Base-by-base conservation (phyloP, 495 filamentous ascomycete genomes). In the Trichoderma orchidacearum region DNA sequence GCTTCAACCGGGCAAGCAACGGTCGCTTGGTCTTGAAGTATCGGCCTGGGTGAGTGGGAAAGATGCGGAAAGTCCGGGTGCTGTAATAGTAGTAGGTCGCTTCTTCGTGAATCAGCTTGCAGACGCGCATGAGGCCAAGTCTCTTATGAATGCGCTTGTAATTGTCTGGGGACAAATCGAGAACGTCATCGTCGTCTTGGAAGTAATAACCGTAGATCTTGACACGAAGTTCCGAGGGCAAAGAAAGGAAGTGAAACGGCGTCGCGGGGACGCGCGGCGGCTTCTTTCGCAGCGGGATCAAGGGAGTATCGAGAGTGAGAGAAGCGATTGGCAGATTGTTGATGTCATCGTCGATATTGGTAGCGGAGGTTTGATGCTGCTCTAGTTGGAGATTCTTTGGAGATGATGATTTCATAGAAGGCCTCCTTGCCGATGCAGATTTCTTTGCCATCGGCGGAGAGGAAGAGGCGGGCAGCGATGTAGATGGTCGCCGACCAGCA, bases 221-320 rank as follows among this genome's bases (percentile, higher is more conserved):
- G 38, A 82, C 60, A 8, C 89, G 86, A 30, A 95, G 72, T 63
- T 95, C 90, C 9, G 81, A 77, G 0, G 90, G 90, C 0, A 95
- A 74, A 51, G 84, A 78, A 64, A 94, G 79, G 68, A 94, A 90
- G 28, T 74, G 80, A 63, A 94, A 94, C 0, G 80, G 75, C 58
- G 18, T 36, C 32, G 55, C 54, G 7, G 60, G 50, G 13, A 23
- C 51, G 15, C 12, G 59, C 51, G 54, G 63, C 59, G 67, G 64
- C 27, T 62, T 66, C 1, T 56, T 59, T 17, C 56, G 60, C 12
- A 57, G 61, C 21, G 28, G 50, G 23, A 51, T 58, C 15, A 60
- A 21, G 17, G 60, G 55, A n/a, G 59, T 58, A 45, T 64, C 57
- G 9, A 75, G 59, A 9, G 68, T 62, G 28, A 75, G 54, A 0